Conservation (phyloP, 2,329 filamentous ascomycete genomes). For the Monosporascus sp. region DNA sequence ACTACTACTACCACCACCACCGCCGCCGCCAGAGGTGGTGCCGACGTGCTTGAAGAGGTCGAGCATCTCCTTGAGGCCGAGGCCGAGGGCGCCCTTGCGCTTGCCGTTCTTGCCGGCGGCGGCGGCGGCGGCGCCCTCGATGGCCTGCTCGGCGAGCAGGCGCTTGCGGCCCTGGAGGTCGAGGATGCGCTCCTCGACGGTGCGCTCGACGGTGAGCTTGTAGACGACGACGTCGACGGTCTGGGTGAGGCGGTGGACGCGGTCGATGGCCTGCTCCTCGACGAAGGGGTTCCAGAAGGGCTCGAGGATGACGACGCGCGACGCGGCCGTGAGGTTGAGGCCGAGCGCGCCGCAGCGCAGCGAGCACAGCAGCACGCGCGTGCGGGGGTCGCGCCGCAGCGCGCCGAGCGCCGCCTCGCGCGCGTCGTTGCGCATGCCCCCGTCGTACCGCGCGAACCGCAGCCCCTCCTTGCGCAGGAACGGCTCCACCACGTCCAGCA, state of each 20-base stretch:
- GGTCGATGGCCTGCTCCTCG: conserved; percentile 97
- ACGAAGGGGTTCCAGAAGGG: conserved; percentile 99
- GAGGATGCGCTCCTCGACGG: conserved; percentile 92
- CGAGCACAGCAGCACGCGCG: conserved; percentile 83
- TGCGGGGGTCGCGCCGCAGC: conserved; percentile 68
- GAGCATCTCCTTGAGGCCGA: conserved; percentile 90
- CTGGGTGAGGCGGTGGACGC: conserved; percentile 96
- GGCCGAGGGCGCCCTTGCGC: conserved; percentile 67
- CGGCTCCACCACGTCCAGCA: conserved; percentile 93
- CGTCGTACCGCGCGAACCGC: conserved; percentile 85
- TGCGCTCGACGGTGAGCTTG: conserved; percentile 80
- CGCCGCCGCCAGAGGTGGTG: background rate
- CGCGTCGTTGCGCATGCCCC: conserved; percentile 87
- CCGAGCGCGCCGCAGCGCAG: conserved; percentile 90
- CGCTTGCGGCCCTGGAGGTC: conserved; percentile 92
- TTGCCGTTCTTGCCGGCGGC: conserved; percentile 27
- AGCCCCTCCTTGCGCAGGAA: conserved; percentile 73
- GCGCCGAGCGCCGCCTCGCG: conserved; percentile 80
- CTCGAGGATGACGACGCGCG: conserved; percentile 88
- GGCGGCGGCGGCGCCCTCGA: conserved; percentile 73
- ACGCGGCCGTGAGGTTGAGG: conserved; percentile 90
- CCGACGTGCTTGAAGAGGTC: conserved; percentile 73
- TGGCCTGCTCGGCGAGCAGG: conserved; percentile 82
- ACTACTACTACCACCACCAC: background rate
- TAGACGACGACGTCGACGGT: conserved; percentile 93